Evolutionary conservation across 106 monocot genomes (phyloP).

Genomic region (Narthecium ossifragum): DNA sequence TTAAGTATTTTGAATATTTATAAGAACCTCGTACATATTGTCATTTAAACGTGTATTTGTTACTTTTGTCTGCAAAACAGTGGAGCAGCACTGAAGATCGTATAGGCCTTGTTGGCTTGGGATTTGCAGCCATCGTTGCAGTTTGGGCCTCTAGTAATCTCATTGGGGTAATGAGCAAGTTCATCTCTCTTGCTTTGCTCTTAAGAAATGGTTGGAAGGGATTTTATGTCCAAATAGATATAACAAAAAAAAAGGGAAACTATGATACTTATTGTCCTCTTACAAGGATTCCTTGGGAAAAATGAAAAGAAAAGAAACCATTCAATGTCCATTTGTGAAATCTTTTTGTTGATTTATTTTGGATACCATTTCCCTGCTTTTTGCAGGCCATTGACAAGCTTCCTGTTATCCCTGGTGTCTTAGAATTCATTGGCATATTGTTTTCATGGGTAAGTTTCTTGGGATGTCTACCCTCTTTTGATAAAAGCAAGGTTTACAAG

Average conservation of each 20-base stretch:
- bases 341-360: not conserved
- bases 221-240: not conserved
- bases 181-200: not conserved
- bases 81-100: constrained; percentile 69
- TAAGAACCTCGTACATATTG: not conserved
- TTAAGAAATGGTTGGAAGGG: not conserved
- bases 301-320: not conserved
- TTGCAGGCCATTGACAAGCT: constrained; percentile 84
- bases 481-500: too few relatives aligned
- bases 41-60: not conserved
- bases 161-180: constrained; percentile 59
- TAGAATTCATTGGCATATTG: constrained; percentile 79
- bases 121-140: constrained; percentile 70
- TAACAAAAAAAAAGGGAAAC: not conserved
- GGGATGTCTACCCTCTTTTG: not conserved
- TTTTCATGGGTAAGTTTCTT: constrained; percentile 58
- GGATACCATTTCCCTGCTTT: constrained; percentile 1
- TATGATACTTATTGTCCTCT: not conserved
- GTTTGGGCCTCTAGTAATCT: constrained; percentile 74
- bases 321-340: not conserved
- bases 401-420: constrained; percentile 49
- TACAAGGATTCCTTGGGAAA: not conserved
- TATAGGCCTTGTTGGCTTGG: constrained; percentile 66
- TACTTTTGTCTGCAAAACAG: constrained; percentile 30
- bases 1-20: not conserved